A percentile compares a stretch with the other conserved stretches of the same genome.
Evolutionary conservation across 208 protist genomes (phyloP).

Genomic region (Leptomonas seymouri): DNA sequence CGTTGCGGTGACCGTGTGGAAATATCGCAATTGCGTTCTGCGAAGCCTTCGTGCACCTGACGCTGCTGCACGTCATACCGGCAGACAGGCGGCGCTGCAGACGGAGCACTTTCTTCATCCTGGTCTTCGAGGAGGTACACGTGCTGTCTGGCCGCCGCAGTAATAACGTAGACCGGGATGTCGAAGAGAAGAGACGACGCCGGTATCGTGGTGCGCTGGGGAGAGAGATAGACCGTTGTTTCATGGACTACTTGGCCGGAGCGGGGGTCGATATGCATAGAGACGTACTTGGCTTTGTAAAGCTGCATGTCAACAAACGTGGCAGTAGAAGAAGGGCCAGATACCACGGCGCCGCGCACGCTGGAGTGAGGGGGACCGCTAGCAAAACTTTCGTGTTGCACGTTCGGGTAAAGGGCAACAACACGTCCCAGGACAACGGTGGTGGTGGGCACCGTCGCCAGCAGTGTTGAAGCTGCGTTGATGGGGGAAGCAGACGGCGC

Average conservation of each 20-base stretch:
- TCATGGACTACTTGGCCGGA: slow-evolving; percentile 47
- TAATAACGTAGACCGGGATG: slow-evolving; percentile 69
- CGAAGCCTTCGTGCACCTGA: no score
- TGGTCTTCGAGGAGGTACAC: slow-evolving; percentile 70
- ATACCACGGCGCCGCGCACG: not conserved
- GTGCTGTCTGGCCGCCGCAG: slow-evolving; percentile 42
- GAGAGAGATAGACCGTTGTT: slow-evolving; percentile 46
- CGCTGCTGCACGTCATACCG: no score
- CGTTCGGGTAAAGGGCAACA: slow-evolving; percentile 19
- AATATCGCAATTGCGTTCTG: no score
- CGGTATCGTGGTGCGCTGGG: slow-evolving; percentile 26
- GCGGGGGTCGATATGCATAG: slow-evolving; percentile 47
- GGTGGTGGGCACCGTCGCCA: slow-evolving; percentile 6
- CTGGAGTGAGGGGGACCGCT: no score
- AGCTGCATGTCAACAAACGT: slow-evolving; percentile 50
- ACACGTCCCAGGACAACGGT: slow-evolving; percentile 57
- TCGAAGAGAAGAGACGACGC: slow-evolving; percentile 55
- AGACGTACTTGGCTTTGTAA: slow-evolving; percentile 48
- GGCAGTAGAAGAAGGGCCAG: not conserved
- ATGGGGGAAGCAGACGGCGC: not conserved
- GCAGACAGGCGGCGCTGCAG: no score
- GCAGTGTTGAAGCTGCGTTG: not conserved
- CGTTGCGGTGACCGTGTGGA: not conserved
- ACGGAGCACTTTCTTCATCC: not conserved
- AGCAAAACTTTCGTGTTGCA: not conserved